phyloP scores from a whole-genome alignment of 345 rosid genomes.

The Excoecaria agallocha region DNA sequence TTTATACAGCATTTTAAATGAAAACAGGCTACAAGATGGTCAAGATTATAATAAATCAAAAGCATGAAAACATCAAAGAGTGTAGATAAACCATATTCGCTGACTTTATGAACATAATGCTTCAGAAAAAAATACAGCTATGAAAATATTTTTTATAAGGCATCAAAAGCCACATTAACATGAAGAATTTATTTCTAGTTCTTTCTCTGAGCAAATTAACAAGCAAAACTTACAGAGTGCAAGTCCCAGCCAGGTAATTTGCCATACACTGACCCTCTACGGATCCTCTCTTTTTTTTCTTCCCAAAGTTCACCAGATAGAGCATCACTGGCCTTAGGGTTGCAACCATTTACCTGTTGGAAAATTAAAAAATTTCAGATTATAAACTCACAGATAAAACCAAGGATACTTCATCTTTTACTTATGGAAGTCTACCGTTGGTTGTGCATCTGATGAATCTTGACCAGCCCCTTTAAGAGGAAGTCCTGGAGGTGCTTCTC shows the following conservation, averaged over 20 bases:
- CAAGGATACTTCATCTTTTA: conserved; percentile 5
- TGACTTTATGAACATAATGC: too few relatives aligned
- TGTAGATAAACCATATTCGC: neutral
- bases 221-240: conserved; percentile 81
- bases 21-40: neutral
- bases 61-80: neutral
- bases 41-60: conserved; percentile 3
- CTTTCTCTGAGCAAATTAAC: neutral
- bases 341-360: conserved; percentile 71
- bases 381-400: conserved; percentile 17
- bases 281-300: conserved; percentile 79
- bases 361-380: conserved; percentile 9
- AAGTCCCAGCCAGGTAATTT: conserved; percentile 94
- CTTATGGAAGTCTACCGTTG: conserved; percentile 51
- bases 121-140: neutral
- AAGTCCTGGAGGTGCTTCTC: conserved; percentile 99
- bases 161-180: neutral
- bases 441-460: conserved; percentile 88
- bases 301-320: conserved; percentile 97
- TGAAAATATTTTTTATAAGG: neutral
- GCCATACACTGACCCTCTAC: conserved; percentile 75
- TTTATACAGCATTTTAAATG: neutral
- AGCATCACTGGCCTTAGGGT: conserved; percentile 84
- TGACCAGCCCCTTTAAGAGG: conserved; percentile 98
- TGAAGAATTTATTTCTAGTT: neutral